Evolutionary conservation across 805 yeast species (phyloP), one percentile per base, ranked within the genome.

Genomic region (Suhomyces canberraensis): DNA sequence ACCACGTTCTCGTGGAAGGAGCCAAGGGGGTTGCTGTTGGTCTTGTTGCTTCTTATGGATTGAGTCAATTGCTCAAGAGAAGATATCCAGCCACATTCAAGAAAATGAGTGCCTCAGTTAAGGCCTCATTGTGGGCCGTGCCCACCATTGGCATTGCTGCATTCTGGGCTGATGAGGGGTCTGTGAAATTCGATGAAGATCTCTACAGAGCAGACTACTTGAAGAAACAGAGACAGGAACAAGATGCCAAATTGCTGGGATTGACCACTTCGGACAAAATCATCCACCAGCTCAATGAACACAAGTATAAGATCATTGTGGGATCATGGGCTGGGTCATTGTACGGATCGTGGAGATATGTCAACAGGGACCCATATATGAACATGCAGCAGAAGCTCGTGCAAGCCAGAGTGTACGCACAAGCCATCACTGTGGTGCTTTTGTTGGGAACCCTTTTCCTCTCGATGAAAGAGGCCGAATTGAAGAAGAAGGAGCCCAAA

Each of bases 81-180:
- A 56, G 54, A 42, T 63, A 61, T 19, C 60, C 71, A 2, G 58
- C 38, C 16, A 48, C 50, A 44, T 66, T 64, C 41, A 50, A 45
- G 8, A 48, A 51, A 11, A 57, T 68, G 48, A 68, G 52, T 46
- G 43, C 71, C 3, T 53, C 64, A 25, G 53, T 66, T 35, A 66
- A 63, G 44, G 48, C 74, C 11, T 57, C 64, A 37, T 48, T 65
- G 33, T 37, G 66, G 35, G 52, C 58, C 8, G 58, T 66, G 62
- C 74, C 74, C 19, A 64, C 73, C 3, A 51, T 66, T 29, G 47
- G 61, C 1, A 35, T 56, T 24, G 57, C 56, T 24, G 71, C 71
- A 0, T 66, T 68, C 38, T 68, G 48, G 51, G 73, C 72, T 11
- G 74, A 68, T 42, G 66, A 64, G 39, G 74, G 74, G 17, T 64